These are phyloP conservation scores for Delonix regia DNA, from an alignment of 306 rosid genomes.

Conservation along the genomic window DNA sequence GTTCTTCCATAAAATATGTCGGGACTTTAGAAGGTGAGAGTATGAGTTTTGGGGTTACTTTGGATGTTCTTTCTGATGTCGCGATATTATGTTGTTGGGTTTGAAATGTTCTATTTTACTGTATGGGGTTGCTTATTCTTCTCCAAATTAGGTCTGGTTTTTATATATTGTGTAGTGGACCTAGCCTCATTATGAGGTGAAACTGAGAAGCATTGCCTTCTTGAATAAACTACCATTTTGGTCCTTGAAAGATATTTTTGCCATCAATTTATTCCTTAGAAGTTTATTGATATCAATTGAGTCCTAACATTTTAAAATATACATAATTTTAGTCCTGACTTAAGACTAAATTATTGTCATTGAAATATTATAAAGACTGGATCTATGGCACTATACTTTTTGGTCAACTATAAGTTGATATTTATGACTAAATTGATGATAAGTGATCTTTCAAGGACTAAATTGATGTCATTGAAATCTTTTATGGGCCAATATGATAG, in stretches of 20 bases:
- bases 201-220: background rate
- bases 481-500: too few species aligned
- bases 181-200: background rate
- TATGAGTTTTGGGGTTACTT: background rate
- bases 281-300: background rate
- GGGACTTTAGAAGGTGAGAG: background rate
- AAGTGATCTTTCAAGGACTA: too few species aligned
- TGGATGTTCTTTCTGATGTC: background rate
- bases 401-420: too few species aligned
- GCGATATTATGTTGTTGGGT: background rate
- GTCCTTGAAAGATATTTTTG: background rate
- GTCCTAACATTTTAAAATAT: background rate
- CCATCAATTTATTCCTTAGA: background rate
- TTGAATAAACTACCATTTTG: background rate
- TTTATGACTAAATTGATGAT: too few species aligned
- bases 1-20: background rate
- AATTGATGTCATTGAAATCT: too few species aligned
- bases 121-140: background rate
- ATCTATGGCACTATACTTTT: too few species aligned
- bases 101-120: conserved; percentile 4
- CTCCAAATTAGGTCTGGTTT: background rate
- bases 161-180: background rate
- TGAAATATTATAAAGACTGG: too few species aligned
- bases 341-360: too few species aligned
- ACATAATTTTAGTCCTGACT: background rate